These are phyloP conservation scores for Calonectria pauciramosa DNA, from an alignment of 2,329 filamentous ascomycete species.

Conservation along the genomic window DNA sequence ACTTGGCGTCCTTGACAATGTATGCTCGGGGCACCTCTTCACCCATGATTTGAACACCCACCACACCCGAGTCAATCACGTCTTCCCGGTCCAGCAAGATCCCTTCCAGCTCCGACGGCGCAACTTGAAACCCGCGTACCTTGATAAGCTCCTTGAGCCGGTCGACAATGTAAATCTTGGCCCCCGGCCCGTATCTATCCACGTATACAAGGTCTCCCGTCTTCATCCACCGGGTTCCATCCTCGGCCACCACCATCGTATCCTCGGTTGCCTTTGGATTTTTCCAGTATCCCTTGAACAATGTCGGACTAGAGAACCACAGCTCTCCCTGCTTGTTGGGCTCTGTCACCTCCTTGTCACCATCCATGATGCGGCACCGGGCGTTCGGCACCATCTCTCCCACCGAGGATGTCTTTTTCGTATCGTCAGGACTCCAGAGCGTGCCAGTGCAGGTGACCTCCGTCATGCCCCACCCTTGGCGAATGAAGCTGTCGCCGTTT, in stretches of 20 bases:
- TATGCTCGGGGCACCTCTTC: slow-evolving; percentile 14
- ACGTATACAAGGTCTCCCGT: slow-evolving; percentile 16
- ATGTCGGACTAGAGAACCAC: slow-evolving; percentile 9
- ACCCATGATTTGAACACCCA: not conserved
- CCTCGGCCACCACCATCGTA: not conserved
- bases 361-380: not conserved
- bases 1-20: not conserved
- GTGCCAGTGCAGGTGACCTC: slow-evolving; percentile 5
- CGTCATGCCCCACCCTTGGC: slow-evolving; percentile 16
- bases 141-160: slow-evolving; percentile 19
- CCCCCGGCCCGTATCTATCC: slow-evolving; percentile 6
- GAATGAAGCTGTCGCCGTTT: not conserved
- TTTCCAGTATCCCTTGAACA: slow-evolving; percentile 15
- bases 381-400: slow-evolving; percentile 16
- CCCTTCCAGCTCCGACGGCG: slow-evolving; percentile 10
- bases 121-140: slow-evolving; percentile 14
- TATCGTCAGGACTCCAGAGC: not conserved
- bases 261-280: slow-evolving; percentile 8
- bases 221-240: not conserved
- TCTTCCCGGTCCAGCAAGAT: slow-evolving; percentile 2
- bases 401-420: not conserved
- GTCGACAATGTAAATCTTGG: slow-evolving; percentile 9
- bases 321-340: slow-evolving; percentile 10
- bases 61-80: slow-evolving; percentile 1
- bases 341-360: slow-evolving; percentile 8